phyloP scores from a whole-genome alignment of 192 early-diverging fungal species.

The Entomortierella lignicola region DNA sequence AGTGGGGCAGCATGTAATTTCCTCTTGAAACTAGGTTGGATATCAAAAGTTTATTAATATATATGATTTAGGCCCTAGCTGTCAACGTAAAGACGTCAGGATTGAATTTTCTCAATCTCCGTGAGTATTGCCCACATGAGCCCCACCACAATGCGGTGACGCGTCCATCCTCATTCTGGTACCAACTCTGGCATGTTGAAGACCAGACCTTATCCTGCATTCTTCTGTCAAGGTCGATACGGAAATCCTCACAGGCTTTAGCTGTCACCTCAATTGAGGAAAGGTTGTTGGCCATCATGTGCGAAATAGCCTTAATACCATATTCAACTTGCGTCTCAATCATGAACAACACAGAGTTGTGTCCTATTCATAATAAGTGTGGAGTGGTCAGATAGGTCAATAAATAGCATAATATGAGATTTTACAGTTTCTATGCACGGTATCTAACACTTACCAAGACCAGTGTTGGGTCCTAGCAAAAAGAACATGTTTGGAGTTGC shows the following conservation, averaged over 20 bases:
- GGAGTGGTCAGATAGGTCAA: no score
- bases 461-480: slow-evolving; percentile 64
- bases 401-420: no score
- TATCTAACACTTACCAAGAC: slow-evolving; percentile 42
- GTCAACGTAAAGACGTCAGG: slow-evolving; percentile 18
- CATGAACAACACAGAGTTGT: slow-evolving; percentile 63
- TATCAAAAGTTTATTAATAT: no score
- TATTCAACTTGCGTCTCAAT: slow-evolving; percentile 65
- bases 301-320: slow-evolving; percentile 51
- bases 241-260: slow-evolving; percentile 43
- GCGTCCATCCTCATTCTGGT: slow-evolving; percentile 57
- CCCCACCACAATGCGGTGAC: slow-evolving; percentile 53
- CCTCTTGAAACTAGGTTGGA: no score
- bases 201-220: slow-evolving; percentile 61
- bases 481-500: slow-evolving; percentile 68
- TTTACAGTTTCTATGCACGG: no score
- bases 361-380: slow-evolving; percentile 28
- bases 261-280: slow-evolving; percentile 46
- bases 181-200: slow-evolving; percentile 63
- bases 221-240: slow-evolving; percentile 41
- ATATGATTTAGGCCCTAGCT: no score
- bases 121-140: slow-evolving; percentile 40
- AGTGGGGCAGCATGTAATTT: no score
- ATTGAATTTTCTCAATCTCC: slow-evolving; percentile 30
- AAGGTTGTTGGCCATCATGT: slow-evolving; percentile 58